Evolutionary conservation across 495 filamentous ascomycete genomes (phyloP), one percentile per base, ranked within the genome.

Genomic region (Rostrohypoxylon terebratum): DNA sequence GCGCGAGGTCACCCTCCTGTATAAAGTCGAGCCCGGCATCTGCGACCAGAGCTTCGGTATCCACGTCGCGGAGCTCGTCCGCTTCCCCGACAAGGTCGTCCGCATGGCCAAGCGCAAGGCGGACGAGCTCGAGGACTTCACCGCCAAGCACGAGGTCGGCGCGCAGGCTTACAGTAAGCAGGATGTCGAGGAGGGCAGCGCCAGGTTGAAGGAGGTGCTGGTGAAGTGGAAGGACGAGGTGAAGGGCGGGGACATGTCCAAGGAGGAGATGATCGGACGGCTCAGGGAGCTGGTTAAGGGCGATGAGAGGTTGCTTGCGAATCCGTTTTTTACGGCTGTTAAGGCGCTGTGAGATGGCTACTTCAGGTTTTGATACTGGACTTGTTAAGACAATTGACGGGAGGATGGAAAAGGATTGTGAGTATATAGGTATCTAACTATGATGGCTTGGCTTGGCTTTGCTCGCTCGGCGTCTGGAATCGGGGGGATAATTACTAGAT

Each of bases 91-190:
- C 59, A 99, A 98, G 81, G 96, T 99, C 4, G 92, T 99, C 60
- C 94, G 94, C 74, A 99, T 98, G 96, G 96, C 96, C 25, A 97
- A 96, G 82, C 89, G 96, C 68, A 98, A 98, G 82, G 96, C 96
- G 1, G 96, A 97, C 78, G 96, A 99, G 84, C 85, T 99, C 16
- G 96, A 99, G 80, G 96, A 99, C 78, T 99, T 99, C 74, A 92
- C 92, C 0, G 89, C 90, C 59, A 90, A 93, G 75, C 87, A 90
- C 75, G 91, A 89, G 40, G 72, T 82, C 20, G 81, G 88, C n/a
- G 23, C 48, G 14, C 82, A 87, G 58, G 63, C 78, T 40, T 91
- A 94, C 75, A 90, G 86, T 57, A 94, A 93, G 73, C 87, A 94
- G 75, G 93, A 99, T 73, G 91, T 98, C 5, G 93, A 97, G 76